Conservation (phyloP, 2,329 filamentous ascomycete species). For the Epichloe sibirici region DNA sequence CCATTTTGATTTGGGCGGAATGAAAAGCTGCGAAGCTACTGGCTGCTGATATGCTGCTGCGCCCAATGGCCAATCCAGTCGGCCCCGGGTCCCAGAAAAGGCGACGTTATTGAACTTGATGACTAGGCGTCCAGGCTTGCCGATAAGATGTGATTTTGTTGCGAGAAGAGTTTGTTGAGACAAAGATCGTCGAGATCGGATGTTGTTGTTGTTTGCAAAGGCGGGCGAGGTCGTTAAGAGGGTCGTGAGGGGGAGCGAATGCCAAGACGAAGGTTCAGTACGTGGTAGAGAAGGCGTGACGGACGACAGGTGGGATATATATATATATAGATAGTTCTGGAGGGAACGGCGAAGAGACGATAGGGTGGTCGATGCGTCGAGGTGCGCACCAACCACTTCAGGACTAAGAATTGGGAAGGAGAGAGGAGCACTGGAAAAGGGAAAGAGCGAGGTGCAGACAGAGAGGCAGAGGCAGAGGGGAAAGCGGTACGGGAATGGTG, state of each 20-base stretch:
- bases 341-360: background rate
- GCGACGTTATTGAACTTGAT: background rate
- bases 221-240: background rate
- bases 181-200: background rate
- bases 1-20: conserved; percentile 16
- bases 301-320: background rate
- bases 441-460: background rate
- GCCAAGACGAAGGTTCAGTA: background rate
- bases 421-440: background rate
- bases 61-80: conserved; percentile 5
- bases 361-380: background rate
- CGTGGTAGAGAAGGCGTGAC: background rate
- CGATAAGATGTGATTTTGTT: background rate
- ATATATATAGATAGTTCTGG: background rate
- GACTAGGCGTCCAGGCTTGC: background rate
- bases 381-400: background rate
- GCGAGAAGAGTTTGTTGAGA: background rate
- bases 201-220: background rate
- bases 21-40: background rate
- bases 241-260: background rate
- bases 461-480: background rate
- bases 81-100: background rate
- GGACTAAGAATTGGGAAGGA: background rate
- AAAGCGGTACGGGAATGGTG: background rate
- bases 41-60: background rate